Base-by-base conservation (phyloP, 2,329 filamentous ascomycete genomes). In the Colletotrichum godetiae region DNA sequence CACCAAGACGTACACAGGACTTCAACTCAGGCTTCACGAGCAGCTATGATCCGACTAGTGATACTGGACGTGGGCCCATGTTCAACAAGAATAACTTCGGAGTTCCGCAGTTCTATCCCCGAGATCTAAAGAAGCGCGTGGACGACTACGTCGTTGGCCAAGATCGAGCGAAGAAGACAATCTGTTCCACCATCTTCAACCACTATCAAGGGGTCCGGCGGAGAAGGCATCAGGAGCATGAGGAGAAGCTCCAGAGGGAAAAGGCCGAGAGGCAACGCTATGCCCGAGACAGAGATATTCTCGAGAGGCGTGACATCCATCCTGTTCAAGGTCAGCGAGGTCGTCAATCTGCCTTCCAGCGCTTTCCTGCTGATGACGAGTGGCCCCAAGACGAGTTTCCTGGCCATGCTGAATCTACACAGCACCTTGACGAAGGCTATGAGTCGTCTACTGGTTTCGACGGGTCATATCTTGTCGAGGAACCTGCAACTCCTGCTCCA, bases 91-190 rank as follows among this genome's bases (percentile, higher is more conserved):
- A 84, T 68, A 88, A 82, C 67, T 89, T 90, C 76, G 90, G 90
- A 67, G 89, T 91, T 19, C 89, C 90, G 2, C 86, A 89, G 64
- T 91, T 92, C 80, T 92, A 92, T 67, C 91, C 91, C 2, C 86
- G 89, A 71, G 88, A 91, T 77, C 87, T 99, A 78, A 98, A 98
- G 86, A 92, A 94, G 79, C 93, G 97, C 78, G 91, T 98, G 37
- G 97, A 99, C 81, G 94, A 97, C 80, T 99, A 97, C 81, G 96
- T 99, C 1, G 96, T 99, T 4, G 97, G 96, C 53, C 97, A 99
- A 82, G 95, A 98, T 76, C 91, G 95, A 73, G 95, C 97, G 19
- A 97, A 99, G 87, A 97, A 97, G 82, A 94, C 95, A 15, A 91
- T 98, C 75, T 97, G 95, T 76, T 93, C 96, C 4, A 95, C 96